Evolutionary conservation across 116 monocot species (phyloP).

Genomic region (Iris pallida): DNA sequence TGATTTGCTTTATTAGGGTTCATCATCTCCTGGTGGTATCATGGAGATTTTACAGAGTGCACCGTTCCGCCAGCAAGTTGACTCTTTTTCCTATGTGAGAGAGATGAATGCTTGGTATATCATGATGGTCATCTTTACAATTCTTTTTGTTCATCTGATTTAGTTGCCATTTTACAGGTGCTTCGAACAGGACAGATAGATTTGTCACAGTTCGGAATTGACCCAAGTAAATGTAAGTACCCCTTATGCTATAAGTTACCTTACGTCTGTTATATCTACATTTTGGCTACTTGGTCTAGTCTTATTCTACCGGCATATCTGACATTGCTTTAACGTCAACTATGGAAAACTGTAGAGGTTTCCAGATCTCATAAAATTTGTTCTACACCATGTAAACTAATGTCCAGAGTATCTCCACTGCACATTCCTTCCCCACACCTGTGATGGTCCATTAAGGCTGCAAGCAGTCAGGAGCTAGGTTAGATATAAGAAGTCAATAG

Average conservation of each 20-base stretch:
- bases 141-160: neutral
- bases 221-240: constrained; percentile 89
- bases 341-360: neutral
- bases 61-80: constrained; percentile 96
- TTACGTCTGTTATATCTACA: too few species aligned
- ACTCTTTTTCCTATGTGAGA: constrained; percentile 81
- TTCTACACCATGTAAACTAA: too few species aligned
- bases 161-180: constrained; percentile 42
- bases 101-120: constrained; percentile 3
- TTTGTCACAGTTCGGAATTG: constrained; percentile 80
- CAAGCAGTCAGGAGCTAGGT: too few species aligned
- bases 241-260: neutral
- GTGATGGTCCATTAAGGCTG: too few species aligned
- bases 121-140: neutral
- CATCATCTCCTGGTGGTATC: constrained; percentile 56
- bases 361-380: neutral
- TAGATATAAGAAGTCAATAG: too few species aligned
- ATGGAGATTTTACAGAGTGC: constrained; percentile 80
- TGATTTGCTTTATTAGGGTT: constrained; percentile 46
- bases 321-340: too few species aligned
- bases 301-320: too few species aligned
- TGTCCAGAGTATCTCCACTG: too few species aligned
- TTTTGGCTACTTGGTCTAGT: too few species aligned
- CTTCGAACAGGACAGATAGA: constrained; percentile 92
- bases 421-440: too few species aligned